Percentiles rank a stretch among this genome's conserved stretches.
Evolutionary conservation across 768 basidiomycete species (phyloP).

Genomic region (Boletus subparvulus): DNA sequence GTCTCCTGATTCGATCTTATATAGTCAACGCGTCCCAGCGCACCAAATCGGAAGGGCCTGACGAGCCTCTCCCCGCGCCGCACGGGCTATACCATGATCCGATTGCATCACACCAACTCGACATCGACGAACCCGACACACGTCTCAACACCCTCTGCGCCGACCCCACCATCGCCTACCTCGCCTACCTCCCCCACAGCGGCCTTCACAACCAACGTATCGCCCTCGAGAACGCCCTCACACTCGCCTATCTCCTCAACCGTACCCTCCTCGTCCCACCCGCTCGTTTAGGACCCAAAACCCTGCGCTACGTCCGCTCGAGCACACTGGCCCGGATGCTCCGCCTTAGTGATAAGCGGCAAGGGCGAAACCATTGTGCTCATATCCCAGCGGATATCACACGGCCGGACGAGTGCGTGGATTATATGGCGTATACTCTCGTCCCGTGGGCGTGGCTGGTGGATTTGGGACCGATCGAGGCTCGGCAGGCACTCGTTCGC

Average conservation of each 20-base stretch:
- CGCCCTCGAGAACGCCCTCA: conserved; percentile 79
- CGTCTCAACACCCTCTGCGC: conserved; percentile 8
- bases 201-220: conserved; percentile 88
- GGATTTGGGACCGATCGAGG: conserved; percentile 43
- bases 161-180: conserved; percentile 43
- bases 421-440: conserved; percentile 59
- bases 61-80: neutral
- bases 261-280: conserved; percentile 82
- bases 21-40: conserved; percentile 22
- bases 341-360: conserved; percentile 46
- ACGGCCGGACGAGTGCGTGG: conserved; percentile 55
- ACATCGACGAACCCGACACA: conserved; percentile 22
- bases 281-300: conserved; percentile 59
- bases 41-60: conserved; percentile 1
- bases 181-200: conserved; percentile 80
- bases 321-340: conserved; percentile 46
- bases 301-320: conserved; percentile 60
- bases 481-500: conserved; percentile 44
- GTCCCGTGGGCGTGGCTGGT: conserved; percentile 74
- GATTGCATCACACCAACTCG: neutral
- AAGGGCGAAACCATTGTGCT: conserved; percentile 53
- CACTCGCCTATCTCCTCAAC: conserved; percentile 66
- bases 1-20: conserved; percentile 16
- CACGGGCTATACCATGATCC: neutral
- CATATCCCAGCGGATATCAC: conserved; percentile 34